A percentile compares a stretch with the other conserved stretches of the same genome.
These are phyloP conservation scores for Collybia sordida DNA, from an alignment of 768 basidiomycete genomes.

Conservation along the genomic window DNA sequence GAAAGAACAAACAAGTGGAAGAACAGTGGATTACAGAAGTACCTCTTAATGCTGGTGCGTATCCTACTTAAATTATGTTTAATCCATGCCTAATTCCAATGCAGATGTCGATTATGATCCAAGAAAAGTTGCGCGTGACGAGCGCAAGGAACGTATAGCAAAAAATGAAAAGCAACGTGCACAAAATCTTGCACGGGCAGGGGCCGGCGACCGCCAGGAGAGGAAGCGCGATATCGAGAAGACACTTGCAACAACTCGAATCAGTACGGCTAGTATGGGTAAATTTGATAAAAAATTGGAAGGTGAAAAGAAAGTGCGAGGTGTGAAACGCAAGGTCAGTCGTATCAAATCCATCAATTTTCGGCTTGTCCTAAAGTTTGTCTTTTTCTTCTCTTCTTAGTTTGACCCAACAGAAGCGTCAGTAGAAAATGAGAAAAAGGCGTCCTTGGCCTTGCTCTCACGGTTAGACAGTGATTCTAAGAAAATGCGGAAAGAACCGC, in stretches of 20 bases:
- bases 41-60: constrained; percentile 79
- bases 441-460: constrained; percentile 73
- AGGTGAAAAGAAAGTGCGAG: constrained; percentile 86
- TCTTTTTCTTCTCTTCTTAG: constrained; percentile 33
- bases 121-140: constrained; percentile 68
- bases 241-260: constrained; percentile 71
- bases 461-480: constrained; percentile 74
- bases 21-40: constrained; percentile 93
- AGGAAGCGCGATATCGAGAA: constrained; percentile 77
- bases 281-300: constrained; percentile 88
- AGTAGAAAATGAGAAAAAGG: constrained; percentile 63
- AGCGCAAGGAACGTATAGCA: constrained; percentile 74
- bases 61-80: background rate
- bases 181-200: constrained; percentile 68
- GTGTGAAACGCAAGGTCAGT: constrained; percentile 89
- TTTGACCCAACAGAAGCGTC: constrained; percentile 83
- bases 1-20: constrained; percentile 87
- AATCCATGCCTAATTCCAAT: background rate
- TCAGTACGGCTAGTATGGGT: constrained; percentile 94
- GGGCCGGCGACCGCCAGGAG: constrained; percentile 28
- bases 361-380: background rate
- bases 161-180: constrained; percentile 83
- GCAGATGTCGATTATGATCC: constrained; percentile 83
- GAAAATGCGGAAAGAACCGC: constrained; percentile 51
- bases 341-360: background rate